Evolutionary conservation across 1,284 basidiomycete species (phyloP).

Genomic region (Heterobasidion parviporum): DNA sequence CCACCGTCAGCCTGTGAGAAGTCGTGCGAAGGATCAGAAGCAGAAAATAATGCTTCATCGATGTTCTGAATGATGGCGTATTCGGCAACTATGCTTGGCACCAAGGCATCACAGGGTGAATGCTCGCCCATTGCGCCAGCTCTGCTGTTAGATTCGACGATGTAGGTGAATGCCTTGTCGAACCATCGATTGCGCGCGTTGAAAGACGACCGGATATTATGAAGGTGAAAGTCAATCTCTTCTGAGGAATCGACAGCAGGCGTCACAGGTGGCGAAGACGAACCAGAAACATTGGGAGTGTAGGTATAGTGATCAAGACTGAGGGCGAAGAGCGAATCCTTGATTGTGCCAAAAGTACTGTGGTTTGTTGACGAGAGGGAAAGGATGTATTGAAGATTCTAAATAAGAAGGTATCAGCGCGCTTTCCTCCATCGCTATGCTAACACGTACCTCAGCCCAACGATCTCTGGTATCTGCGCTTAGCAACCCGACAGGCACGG

Average conservation of each 20-base stretch:
- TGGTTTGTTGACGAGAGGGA: slow-evolving; percentile 62
- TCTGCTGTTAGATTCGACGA: slow-evolving; percentile 81
- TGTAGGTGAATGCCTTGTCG: slow-evolving; percentile 83
- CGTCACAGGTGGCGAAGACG: slow-evolving; percentile 5
- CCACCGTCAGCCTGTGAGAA: neutral
- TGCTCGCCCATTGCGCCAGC: slow-evolving; percentile 91
- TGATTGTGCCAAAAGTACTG: slow-evolving; percentile 50
- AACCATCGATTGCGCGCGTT: slow-evolving; percentile 84
- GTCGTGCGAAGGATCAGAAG: neutral
- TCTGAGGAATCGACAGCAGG: slow-evolving; percentile 21
- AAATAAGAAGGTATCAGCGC: slow-evolving; percentile 9
- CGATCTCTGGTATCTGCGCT: slow-evolving; percentile 77
- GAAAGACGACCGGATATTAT: slow-evolving; percentile 64
- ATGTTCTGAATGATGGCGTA: slow-evolving; percentile 68
- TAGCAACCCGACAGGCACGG: slow-evolving; percentile 63
- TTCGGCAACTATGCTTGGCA: slow-evolving; percentile 87
- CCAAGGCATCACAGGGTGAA: slow-evolving; percentile 85
- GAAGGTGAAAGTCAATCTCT: slow-evolving; percentile 72
- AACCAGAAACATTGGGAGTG: slow-evolving; percentile 5
- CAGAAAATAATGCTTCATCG: slow-evolving; percentile 31
- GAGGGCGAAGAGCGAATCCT: slow-evolving; percentile 73
- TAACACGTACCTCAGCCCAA: slow-evolving; percentile 64
- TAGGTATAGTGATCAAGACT: slow-evolving; percentile 57
- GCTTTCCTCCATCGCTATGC: slow-evolving; percentile 10
- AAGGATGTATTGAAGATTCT: slow-evolving; percentile 72